phyloP scores from a whole-genome alignment of 2,329 filamentous ascomycete species.

The Cadophora gregata region DNA sequence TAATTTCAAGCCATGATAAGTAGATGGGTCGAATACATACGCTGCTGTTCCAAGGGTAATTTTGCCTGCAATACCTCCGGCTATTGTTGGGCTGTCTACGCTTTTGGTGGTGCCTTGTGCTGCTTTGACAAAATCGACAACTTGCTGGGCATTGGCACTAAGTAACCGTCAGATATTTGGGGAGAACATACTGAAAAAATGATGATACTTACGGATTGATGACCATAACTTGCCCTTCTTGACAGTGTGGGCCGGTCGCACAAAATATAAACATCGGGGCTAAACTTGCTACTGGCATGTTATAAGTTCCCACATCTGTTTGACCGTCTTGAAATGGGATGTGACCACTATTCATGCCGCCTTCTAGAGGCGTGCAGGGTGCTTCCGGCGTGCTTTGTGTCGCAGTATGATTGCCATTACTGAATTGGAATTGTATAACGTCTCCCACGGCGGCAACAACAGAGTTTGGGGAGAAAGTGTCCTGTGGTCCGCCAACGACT shows the following conservation, averaged over 20 bases:
- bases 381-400: slow-evolving; percentile 7
- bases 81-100: background rate
- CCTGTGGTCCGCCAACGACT: slow-evolving; percentile 13
- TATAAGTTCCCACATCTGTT: slow-evolving; percentile 12
- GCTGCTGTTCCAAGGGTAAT: slow-evolving; percentile 9
- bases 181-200: background rate
- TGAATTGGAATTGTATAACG: slow-evolving; percentile 18
- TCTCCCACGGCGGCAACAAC: slow-evolving; percentile 10
- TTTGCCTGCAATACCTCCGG: slow-evolving; percentile 6
- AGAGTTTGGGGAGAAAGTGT: slow-evolving; percentile 14
- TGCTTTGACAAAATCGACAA: slow-evolving; percentile 15
- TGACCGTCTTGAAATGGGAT: slow-evolving; percentile 9
- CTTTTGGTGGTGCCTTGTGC: slow-evolving; percentile 1
- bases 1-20: background rate
- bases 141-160: slow-evolving; percentile 1
- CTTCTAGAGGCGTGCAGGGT: slow-evolving; percentile 3
- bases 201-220: slow-evolving; percentile 15
- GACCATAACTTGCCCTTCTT: slow-evolving; percentile 9
- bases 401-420: slow-evolving; percentile 14
- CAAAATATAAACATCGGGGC: slow-evolving; percentile 15
- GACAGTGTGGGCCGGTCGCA: slow-evolving; percentile 11
- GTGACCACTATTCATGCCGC: slow-evolving; percentile 8
- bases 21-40: background rate
- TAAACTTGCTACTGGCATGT: background rate
- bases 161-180: background rate